Conservation (phyloP, 805 yeast species). For the Metschnikowia corniflorae region DNA sequence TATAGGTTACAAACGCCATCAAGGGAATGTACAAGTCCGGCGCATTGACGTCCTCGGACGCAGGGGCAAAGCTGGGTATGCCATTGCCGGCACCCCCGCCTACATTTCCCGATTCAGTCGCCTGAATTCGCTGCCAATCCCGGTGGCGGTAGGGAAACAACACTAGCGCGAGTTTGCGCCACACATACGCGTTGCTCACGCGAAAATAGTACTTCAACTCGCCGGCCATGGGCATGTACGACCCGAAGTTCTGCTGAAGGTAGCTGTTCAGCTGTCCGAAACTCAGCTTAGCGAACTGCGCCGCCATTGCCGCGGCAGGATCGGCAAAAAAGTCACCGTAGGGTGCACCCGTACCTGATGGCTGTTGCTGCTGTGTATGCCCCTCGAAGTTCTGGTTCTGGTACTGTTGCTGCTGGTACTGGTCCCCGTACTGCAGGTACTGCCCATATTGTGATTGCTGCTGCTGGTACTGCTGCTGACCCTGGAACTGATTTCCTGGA, state of each 20-base stretch:
- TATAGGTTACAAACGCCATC: constrained; percentile 88
- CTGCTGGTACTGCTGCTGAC: constrained; percentile 5
- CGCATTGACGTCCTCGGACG: constrained; percentile 84
- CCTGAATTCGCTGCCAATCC: constrained; percentile 68
- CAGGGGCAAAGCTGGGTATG: constrained; percentile 56
- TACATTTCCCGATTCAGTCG: constrained; percentile 17
- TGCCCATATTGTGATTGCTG: constrained; percentile 18
- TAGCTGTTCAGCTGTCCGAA: constrained; percentile 77
- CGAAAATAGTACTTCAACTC: constrained; percentile 84
- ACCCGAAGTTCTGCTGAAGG: constrained; percentile 65
- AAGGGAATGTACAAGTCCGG: constrained; percentile 95
- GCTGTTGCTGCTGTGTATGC: constrained; percentile 20
- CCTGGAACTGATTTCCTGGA: neutral
- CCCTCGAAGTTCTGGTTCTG: constrained; percentile 36
- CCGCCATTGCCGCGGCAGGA: constrained; percentile 79
- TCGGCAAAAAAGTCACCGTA: constrained; percentile 57
- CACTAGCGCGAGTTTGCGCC: constrained; percentile 66
- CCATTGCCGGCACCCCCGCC: constrained; percentile 10
- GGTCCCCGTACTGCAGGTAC: constrained; percentile 12
- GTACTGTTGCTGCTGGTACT: constrained; percentile 19
- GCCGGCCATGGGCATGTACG: constrained; percentile 44
- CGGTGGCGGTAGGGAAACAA: constrained; percentile 82
- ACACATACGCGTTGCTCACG: constrained; percentile 84
- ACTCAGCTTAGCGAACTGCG: constrained; percentile 85
- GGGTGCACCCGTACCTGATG: constrained; percentile 18